These are phyloP conservation scores for Marasmius oreades DNA, from an alignment of 1,284 basidiomycete species.

Conservation along the genomic window DNA sequence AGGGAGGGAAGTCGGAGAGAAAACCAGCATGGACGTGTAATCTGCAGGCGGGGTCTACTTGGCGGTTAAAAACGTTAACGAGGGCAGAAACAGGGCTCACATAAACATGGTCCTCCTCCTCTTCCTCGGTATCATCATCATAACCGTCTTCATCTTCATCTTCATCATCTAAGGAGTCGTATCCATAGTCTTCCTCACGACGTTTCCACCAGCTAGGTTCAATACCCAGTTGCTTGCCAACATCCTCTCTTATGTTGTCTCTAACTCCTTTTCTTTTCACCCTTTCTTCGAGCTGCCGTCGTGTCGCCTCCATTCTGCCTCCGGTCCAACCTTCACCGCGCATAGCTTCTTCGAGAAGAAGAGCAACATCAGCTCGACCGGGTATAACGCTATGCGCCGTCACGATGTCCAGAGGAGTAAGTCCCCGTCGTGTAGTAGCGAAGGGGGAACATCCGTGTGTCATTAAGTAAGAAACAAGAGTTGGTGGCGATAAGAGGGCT, in stretches of 20 bases:
- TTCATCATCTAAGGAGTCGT: constrained; percentile 36
- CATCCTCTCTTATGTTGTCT: constrained; percentile 46
- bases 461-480: constrained; percentile 88
- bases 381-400: constrained; percentile 76
- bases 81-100: constrained; percentile 35
- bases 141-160: constrained; percentile 45
- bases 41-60: constrained; percentile 67
- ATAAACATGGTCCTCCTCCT: constrained; percentile 35
- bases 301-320: constrained; percentile 60
- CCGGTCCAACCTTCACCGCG: constrained; percentile 71
- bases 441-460: constrained; percentile 87
- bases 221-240: constrained; percentile 56
- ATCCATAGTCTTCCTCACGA: constrained; percentile 18
- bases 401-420: constrained; percentile 85
- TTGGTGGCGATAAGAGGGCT: constrained; percentile 83
- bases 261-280: constrained; percentile 52
- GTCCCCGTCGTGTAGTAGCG: constrained; percentile 66
- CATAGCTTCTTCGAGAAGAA: constrained; percentile 81
- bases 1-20: constrained; percentile 75
- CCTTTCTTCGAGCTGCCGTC: constrained; percentile 54
- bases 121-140: constrained; percentile 46
- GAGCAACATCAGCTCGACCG: constrained; percentile 75
- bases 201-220: constrained; percentile 65
- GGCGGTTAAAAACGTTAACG: background rate
- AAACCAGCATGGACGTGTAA: constrained; percentile 87